Base-by-base conservation (phyloP, 2,329 filamentous ascomycete species). In the Didymella keratinophila region DNA sequence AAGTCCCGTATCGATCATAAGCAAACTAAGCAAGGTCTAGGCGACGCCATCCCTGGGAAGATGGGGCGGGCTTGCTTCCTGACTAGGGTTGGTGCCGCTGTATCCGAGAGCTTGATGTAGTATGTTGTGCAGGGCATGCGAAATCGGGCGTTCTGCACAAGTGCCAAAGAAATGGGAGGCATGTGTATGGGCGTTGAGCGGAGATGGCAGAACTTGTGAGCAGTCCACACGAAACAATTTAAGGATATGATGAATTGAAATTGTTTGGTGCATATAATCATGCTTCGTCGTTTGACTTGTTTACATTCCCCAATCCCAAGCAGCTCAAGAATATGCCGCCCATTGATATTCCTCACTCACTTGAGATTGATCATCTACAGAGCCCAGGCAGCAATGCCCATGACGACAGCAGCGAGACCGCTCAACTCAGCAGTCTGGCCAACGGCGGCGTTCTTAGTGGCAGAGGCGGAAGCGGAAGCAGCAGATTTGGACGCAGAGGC, bases 341-440 rank as follows among this genome's bases (percentile, higher is more conserved):
- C 16, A 30, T 30, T n/a, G 23, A 27, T 3, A 9, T 45, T 20
- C 27, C 25, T 20, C 9, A 28, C 14, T 45, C 25, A 27, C 10
- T 8, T 25, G 18, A 16, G 3, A n/a, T 10, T 10, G 16, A 5
- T n/a, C 25, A 44, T 51, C 45, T 62, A 67, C 44, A 65, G 49
- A 39, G 60, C 48, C 56, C 54, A 65, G 27, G 63, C 65, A 47
- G 59, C 59, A 25, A 63, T 39, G 16, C 63, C 65, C 9, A 64
- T 21, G 21, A 58, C 56, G 11, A 52, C 56, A 16, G 61, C 65
- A 32, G 63, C 58, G 32, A 62, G n/a, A 18, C 62, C 58, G 41
- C 47, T 55, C 49, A 61, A 28, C 52, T 56, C 52, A 10, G 45
- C 58, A 27, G 42, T 39, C n/a, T 27, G 43, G 16, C 53, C 34